Evolutionary conservation across 1,284 basidiomycete genomes (phyloP).

Genomic region (Rhodotorula sp.): DNA sequence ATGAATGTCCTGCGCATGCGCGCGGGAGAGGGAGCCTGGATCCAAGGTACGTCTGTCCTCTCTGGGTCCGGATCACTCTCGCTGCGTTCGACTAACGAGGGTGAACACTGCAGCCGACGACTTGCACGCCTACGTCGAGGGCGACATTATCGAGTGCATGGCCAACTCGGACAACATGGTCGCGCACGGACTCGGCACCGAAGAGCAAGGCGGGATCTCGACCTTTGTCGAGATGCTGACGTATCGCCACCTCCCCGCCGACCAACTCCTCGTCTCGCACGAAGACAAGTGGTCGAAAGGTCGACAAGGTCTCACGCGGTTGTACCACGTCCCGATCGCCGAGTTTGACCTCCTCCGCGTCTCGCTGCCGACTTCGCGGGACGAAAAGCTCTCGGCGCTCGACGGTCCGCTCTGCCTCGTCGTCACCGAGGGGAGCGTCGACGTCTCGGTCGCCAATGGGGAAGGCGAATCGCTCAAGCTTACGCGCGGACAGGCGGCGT

Average conservation of each 20-base stretch:
- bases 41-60: constrained; percentile 22
- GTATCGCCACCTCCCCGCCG: constrained; percentile 38
- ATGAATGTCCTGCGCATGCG: constrained; percentile 41
- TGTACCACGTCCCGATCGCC: constrained; percentile 38
- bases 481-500: constrained; percentile 32
- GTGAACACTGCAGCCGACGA: constrained; percentile 11
- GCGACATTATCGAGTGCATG: constrained; percentile 43
- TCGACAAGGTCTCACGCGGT: constrained; percentile 23
- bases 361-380: constrained; percentile 12
- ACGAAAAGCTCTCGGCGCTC: constrained; percentile 27
- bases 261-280: constrained; percentile 31
- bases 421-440: constrained; percentile 32
- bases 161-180: constrained; percentile 30
- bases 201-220: constrained; percentile 33
- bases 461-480: constrained; percentile 23
- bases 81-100: too few species aligned
- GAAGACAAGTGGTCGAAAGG: constrained; percentile 29
- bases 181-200: constrained; percentile 37
- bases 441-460: background rate
- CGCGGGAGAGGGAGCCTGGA: constrained; percentile 41
- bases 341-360: constrained; percentile 33
- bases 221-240: constrained; percentile 43
- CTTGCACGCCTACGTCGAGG: constrained; percentile 24
- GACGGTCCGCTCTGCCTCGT: constrained; percentile 37
- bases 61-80: too few species aligned